Evolutionary conservation across 83 land plant genomes (phyloP), one percentile per base, ranked within the genome.

Genomic region (Picea abies): DNA sequence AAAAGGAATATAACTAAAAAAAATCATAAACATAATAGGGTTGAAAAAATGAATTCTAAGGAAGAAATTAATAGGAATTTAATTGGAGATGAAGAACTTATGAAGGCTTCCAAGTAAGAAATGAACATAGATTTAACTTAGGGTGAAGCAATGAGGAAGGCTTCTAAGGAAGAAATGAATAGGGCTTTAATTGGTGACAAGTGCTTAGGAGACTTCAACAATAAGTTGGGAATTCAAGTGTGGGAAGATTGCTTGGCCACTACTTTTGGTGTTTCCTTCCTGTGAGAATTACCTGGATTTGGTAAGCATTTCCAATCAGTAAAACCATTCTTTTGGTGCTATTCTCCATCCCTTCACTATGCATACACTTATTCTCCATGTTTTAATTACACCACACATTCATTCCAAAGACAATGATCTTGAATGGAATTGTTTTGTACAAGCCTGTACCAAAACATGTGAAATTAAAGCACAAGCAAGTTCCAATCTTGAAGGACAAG

Each of bases 271-370:
- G 78, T 89, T 83, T 79, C 90, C 91, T 4, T 80, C 85, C 11
- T 82, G 63, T 15, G 76, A 79, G 69, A 75, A 83, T 49, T 86
- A 47, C 52, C 79, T 79, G 58, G 89, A 86, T 20, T 14, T 83
- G 52, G 93, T 93, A 6, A 87, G 83, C 25, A 2, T 90, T 39
- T 87, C 87, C 5, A 77, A 87, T 86, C 58, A 20, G 22, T 76
- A 85, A 78, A 88, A 87, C 1, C 58, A 23, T 81, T 82, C 85
- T 19, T 26, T 62, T 58, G 72, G 39, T n/a, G 93, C 84, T 22
- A 65, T 84, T 35, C 82, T 93, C 3, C 82, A 84, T 79, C 95
- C 95, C 23, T 89, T 90, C 58, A 89, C 87, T 3, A 39, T 84
- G 49, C 80, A 88, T 67, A 83, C 83, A 32, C 87, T 86, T 16